Evolutionary conservation across 1,139 yeast genomes (phyloP), one percentile per base, ranked within the genome.

Genomic region (Yamadazyma taylorii): DNA sequence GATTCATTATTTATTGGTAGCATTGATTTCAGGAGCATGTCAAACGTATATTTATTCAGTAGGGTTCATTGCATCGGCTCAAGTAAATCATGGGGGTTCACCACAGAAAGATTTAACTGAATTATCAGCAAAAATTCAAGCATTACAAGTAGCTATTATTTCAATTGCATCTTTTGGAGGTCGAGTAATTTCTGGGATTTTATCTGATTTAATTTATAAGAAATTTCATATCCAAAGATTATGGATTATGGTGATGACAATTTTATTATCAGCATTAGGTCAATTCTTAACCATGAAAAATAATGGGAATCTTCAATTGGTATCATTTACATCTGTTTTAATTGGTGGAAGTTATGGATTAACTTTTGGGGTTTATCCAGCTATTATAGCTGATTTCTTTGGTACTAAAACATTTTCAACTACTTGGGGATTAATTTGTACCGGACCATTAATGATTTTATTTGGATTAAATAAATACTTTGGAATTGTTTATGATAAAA

Each of bases 1-100:
- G 26, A 53, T 55, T 3, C 75, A 69, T 43, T 66, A 56, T 38
- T 36, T 60, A n/a, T 58, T 65, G 12, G 60, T 68, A 12, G 55
- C 72, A 3, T 47, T 70, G 15, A 45, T 60, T 15, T 57, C 67
- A 33, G 75, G 75, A 0, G 52, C 63, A 19, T 63, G 73, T 24
- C 76, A 69, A 46, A 68, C 63, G 58, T 71, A 71, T 41, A 70
- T 71, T 31, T 71, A 60, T 44, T 59, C 70, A 1, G 67, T 71
- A 7, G 77, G 77, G 1, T 71, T 69, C 41, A 58, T 71, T 17
- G 73, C 66, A 4, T 58, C 62, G 2, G 75, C 76, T 4, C 75
- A 70, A 40, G 58, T 56, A 35, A 54, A 60, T 32, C 59, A 58
- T 42, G 52, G 46, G 10, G 35, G 47, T 12, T 24, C 37, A 14